Conservation (phyloP, 2,329 filamentous ascomycete genomes). For the Colletotrichum theobromicola region DNA sequence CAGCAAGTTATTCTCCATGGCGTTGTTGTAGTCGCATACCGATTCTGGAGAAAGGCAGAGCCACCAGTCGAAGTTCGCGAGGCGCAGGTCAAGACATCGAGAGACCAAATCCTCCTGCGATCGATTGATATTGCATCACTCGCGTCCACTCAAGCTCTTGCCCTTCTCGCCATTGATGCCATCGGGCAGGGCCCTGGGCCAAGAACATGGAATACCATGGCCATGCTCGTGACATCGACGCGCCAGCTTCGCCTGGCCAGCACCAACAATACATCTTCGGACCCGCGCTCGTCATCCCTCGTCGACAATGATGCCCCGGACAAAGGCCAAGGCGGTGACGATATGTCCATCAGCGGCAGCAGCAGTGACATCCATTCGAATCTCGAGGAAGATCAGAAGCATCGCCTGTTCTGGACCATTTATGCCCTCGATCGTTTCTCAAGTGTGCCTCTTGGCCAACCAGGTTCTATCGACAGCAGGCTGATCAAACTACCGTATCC, state of each 20-base stretch:
- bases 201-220: neutral
- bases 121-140: neutral
- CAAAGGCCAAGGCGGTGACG: neutral
- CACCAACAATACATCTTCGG: neutral
- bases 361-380: neutral
- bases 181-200: neutral
- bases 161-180: neutral
- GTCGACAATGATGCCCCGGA: neutral
- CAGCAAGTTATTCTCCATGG: neutral
- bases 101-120: neutral
- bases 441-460: neutral
- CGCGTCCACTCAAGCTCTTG: neutral
- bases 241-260: neutral
- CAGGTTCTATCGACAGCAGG: neutral
- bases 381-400: neutral
- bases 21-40: neutral
- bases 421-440: neutral
- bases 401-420: neutral
- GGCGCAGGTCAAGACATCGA: neutral
- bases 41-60: neutral
- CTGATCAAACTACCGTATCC: neutral
- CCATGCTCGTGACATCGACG: neutral
- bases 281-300: neutral
- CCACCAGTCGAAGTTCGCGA: neutral
- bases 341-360: neutral